These are phyloP conservation scores for Aurinia saxatilis DNA, from an alignment of 345 rosid genomes.

Conservation along the genomic window DNA sequence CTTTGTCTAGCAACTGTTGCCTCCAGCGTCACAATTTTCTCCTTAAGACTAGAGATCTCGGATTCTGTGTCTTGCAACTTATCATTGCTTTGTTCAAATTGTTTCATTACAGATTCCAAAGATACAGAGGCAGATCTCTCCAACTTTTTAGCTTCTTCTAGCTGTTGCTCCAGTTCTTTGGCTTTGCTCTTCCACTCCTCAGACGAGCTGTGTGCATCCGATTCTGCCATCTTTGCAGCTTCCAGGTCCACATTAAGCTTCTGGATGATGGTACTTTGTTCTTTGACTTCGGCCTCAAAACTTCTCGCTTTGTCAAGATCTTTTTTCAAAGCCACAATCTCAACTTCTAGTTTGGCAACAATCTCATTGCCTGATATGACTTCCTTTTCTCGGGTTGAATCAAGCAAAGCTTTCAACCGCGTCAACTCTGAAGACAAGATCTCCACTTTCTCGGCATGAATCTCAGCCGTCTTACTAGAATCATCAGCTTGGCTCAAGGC, in stretches of 20 bases:
- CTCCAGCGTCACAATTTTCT: constrained; percentile 66
- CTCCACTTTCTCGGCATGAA: constrained; percentile 73
- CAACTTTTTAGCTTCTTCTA: constrained; percentile 56
- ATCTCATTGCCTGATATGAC: constrained; percentile 39
- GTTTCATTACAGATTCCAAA: constrained; percentile 77
- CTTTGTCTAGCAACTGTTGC: constrained; percentile 57
- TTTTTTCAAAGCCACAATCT: constrained; percentile 46
- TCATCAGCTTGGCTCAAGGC: constrained; percentile 86
- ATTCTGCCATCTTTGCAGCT: constrained; percentile 85
- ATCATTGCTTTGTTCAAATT: constrained; percentile 68
- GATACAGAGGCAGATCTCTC: constrained; percentile 86
- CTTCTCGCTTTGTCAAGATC: constrained; percentile 54
- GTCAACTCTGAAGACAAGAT: constrained; percentile 67
- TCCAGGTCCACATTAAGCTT: constrained; percentile 78
- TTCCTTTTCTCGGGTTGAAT: constrained; percentile 56
- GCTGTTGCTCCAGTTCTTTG: constrained; percentile 52
- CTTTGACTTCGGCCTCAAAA: constrained; percentile 47
- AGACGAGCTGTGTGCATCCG: constrained; percentile 58
- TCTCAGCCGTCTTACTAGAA: constrained; percentile 81
- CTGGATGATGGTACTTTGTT: constrained; percentile 51
- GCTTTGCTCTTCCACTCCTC: constrained; percentile 70
- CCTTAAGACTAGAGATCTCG: constrained; percentile 57
- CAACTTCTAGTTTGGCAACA: constrained; percentile 44
- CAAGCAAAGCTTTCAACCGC: constrained; percentile 62
- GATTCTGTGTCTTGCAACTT: constrained; percentile 57